phyloP scores from a whole-genome alignment of 2,329 filamentous ascomycete genomes.

The Trichothecium sympodiale region DNA sequence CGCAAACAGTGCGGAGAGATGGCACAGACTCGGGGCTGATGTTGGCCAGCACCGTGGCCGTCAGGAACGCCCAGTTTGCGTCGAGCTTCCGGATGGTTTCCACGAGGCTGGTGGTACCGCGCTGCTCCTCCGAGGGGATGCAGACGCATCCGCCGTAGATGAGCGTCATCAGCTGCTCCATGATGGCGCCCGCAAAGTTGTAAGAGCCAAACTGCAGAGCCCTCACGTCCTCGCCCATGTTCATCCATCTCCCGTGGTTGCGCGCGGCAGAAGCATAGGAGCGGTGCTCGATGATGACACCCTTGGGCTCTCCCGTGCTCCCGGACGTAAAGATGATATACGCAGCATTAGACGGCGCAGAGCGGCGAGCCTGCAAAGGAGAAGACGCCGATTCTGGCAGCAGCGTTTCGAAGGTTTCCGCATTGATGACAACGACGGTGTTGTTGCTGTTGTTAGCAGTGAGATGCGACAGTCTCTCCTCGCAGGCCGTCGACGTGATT shows the following conservation, averaged over 20 bases:
- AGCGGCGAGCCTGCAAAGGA: too few relatives aligned
- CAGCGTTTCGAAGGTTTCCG: too few relatives aligned
- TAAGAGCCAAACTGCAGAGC: conserved; percentile 4
- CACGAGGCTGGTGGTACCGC: conserved; percentile 22
- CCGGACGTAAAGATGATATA: conserved; percentile 13
- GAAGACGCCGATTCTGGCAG: too few relatives aligned
- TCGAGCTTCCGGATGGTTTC: conserved; percentile 7
- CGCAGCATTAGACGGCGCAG: conserved; percentile 3
- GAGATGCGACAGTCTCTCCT: too few relatives aligned
- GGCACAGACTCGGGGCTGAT: conserved; percentile 8
- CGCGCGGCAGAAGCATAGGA: too few relatives aligned
- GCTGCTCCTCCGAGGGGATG: conserved; percentile 25
- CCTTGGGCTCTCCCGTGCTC: conserved; percentile 12
- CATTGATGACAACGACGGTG: too few relatives aligned
- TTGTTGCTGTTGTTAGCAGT: too few relatives aligned
- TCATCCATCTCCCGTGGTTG: too few relatives aligned
- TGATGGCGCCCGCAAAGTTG: conserved; percentile 1
- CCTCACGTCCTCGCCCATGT: not conserved
- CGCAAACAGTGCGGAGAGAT: conserved; percentile 4
- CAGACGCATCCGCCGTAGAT: conserved; percentile 18
- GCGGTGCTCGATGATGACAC: conserved; percentile 9
- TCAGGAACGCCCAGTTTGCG: conserved; percentile 11
- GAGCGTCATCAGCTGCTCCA: conserved; percentile 7
- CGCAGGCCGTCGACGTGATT: too few relatives aligned
- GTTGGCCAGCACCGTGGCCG: conserved; percentile 6